These are phyloP conservation scores for Cladochytrium replicatum DNA, from an alignment of 192 early-diverging fungal species.

Conservation along the genomic window DNA sequence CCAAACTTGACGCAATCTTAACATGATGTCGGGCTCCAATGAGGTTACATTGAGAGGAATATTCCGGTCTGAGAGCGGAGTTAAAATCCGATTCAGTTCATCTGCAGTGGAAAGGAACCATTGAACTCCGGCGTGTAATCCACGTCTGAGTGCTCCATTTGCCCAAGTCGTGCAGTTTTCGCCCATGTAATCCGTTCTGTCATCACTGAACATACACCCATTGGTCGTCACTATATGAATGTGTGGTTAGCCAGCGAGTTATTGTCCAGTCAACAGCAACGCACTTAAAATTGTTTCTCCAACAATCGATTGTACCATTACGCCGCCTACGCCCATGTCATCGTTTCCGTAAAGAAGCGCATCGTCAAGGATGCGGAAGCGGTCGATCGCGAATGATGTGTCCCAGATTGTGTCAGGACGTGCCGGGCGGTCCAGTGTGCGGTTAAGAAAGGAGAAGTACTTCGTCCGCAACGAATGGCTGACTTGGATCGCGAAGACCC, in stretches of 20 bases:
- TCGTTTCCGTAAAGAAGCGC: slow-evolving; percentile 4
- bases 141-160: slow-evolving; percentile 14
- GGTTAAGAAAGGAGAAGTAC: background rate
- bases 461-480: slow-evolving; percentile 10
- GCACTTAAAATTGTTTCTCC: too few species aligned
- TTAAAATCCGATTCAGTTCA: too few species aligned
- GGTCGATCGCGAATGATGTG: background rate
- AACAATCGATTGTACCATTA: too few species aligned
- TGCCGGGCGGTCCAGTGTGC: background rate
- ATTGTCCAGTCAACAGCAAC: too few species aligned
- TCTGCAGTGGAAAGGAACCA: slow-evolving; percentile 6
- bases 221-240: slow-evolving; percentile 10
- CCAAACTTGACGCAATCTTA: too few species aligned
- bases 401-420: background rate
- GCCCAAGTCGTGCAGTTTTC: slow-evolving; percentile 17
- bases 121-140: slow-evolving; percentile 18
- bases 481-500: slow-evolving; percentile 5
- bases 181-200: slow-evolving; percentile 4
- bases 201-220: too few species aligned
- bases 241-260: background rate
- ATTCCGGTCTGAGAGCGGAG: too few species aligned
- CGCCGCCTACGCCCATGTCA: too few species aligned
- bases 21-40: too few species aligned
- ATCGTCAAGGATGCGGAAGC: too few species aligned
- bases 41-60: too few species aligned